These are phyloP conservation scores for Globisporangium abappressorium DNA, from an alignment of 352 stramenopile genomes.

Conservation along the genomic window DNA sequence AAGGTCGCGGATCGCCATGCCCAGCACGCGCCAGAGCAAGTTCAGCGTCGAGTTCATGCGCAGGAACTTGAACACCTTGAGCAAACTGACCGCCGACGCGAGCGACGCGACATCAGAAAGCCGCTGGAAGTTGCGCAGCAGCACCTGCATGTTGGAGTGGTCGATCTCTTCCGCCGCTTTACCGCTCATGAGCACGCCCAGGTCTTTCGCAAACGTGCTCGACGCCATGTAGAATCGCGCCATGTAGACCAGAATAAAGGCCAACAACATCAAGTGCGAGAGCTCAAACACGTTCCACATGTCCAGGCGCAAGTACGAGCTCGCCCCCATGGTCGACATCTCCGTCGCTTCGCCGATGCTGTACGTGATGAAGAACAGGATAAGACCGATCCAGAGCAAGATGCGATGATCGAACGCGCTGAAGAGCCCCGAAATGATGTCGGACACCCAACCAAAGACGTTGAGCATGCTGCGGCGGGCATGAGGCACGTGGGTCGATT, in stretches of 20 bases:
- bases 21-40: constrained; percentile 78
- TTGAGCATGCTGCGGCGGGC: neutral
- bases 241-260: constrained; percentile 59
- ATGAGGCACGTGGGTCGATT: neutral
- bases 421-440: constrained; percentile 19
- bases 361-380: constrained; percentile 79
- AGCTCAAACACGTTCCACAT: constrained; percentile 90
- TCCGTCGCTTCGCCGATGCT: constrained; percentile 73
- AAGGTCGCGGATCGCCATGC: constrained; percentile 80
- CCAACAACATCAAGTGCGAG: constrained; percentile 64
- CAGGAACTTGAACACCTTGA: constrained; percentile 89
- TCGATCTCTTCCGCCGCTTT: constrained; percentile 48
- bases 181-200: constrained; percentile 34
- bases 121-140: constrained; percentile 68
- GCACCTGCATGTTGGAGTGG: constrained; percentile 56
- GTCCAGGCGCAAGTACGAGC: constrained; percentile 75
- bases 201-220: constrained; percentile 40
- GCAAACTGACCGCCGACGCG: constrained; percentile 70
- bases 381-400: constrained; percentile 59
- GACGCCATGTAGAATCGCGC: constrained; percentile 70
- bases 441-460: neutral
- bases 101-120: constrained; percentile 75
- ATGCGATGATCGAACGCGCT: constrained; percentile 55
- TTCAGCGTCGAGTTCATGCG: constrained; percentile 89
- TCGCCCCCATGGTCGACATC: constrained; percentile 74